Evolutionary conservation across 2,329 filamentous ascomycete genomes (phyloP), one percentile per base, ranked within the genome.

Genomic region (Cercospora sojina): DNA sequence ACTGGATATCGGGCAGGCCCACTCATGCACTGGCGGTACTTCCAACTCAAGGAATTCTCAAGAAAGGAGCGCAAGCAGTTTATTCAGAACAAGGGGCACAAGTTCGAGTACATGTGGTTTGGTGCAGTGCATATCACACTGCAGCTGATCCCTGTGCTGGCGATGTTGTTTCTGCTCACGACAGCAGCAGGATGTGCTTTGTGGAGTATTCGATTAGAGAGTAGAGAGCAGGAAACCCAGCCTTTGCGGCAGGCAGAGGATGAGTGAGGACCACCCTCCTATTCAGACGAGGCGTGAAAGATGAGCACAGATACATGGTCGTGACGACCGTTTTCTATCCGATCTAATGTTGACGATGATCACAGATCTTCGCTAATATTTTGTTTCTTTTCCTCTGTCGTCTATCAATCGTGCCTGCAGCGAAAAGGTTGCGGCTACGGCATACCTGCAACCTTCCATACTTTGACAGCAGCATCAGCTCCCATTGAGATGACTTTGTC

Each of bases 141-240:
- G 29, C 92, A 97, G 80, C 85, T 98, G n/a, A 84, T 97, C 8
- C 95, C 95, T 1, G 85, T 94, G 12, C 79, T 97, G 58, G 96
- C 91, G n/a, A 96, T 99, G 84, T 88, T 98, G 76, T 97, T 98
- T 77, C 84, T 98, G 43, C 81, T 99, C 71, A 97, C 94, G 0
- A 93, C 91, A 3, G 90, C 93, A 1, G 87, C 88, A 20, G 95
- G 94, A 2, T 90, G 91, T 51, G 94, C 92, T 1, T 81, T 98
- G 38, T 98, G 94, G 93, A 91, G 88, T 1, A 89, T 89, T 1
- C 88, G 90, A 70, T 80, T 97, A 59, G 93, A 98, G 78, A 83
- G 87, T 62, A 82, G 86, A 60, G 23, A 64, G 59, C 68, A 72
- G 62, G 59, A 64, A 13, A 60, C 25, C 16, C 41, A 49, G 51